Conservation (phyloP, 2,329 filamentous ascomycete genomes). For the Ophiostoma novo-ulmi region DNA sequence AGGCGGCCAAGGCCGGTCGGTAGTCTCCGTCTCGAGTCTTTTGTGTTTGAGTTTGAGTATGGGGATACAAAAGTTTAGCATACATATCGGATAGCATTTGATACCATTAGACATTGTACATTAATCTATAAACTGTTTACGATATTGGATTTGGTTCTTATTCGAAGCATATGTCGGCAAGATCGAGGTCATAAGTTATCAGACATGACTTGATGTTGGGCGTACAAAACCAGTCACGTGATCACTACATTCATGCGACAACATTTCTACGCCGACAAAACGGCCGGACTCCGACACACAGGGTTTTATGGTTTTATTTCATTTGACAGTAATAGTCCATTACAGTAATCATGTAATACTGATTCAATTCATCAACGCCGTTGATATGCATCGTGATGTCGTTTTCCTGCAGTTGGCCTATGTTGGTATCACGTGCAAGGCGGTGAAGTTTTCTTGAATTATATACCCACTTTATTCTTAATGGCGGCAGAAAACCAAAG, state of each 20-base stretch:
- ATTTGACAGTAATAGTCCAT: no score
- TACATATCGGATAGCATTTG: constrained; percentile 7
- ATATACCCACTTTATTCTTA: neutral
- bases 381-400: neutral
- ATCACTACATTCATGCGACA: neutral
- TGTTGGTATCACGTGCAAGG: constrained; percentile 7
- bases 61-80: neutral
- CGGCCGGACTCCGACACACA: no score
- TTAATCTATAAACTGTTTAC: neutral
- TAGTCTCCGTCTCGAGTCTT: neutral
- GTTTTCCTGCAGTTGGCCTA: neutral
- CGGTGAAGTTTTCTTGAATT: constrained; percentile 17
- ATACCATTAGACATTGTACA: constrained; percentile 9
- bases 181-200: neutral
- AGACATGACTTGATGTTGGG: neutral
- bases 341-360: neutral
- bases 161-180: no score
- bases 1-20: neutral
- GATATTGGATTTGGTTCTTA: no score
- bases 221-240: neutral
- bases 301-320: no score
- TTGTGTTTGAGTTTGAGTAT: neutral
- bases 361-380: rapidly evolving
- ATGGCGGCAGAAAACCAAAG: constrained; percentile 11
- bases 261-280: no score